Evolutionary conservation across 1,284 basidiomycete species (phyloP).

Genomic region (Trichosporon sp.): DNA sequence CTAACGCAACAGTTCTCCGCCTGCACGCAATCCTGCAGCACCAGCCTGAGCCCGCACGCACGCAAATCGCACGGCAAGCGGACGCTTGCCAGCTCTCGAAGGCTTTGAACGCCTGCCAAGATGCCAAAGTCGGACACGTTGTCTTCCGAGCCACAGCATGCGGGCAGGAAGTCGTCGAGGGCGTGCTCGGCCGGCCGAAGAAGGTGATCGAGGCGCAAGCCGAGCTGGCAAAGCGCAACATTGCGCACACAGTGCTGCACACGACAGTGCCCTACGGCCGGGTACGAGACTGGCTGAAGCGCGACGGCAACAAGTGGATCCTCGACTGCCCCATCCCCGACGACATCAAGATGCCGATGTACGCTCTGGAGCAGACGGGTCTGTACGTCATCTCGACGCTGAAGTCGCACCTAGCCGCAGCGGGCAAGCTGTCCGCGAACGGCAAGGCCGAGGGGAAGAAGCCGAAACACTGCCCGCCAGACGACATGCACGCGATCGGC

Average conservation of each 20-base stretch:
- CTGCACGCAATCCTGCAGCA: conserved; percentile 21
- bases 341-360: conserved; percentile 27
- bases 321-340: conserved; percentile 29
- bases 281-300: conserved; percentile 11
- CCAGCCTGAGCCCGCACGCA: conserved; percentile 18
- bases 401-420: not conserved
- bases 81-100: conserved; percentile 17
- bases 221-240: conserved; percentile 21
- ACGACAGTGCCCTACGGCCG: conserved; percentile 18
- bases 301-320: conserved; percentile 7
- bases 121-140: conserved; percentile 16
- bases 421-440: too few species aligned
- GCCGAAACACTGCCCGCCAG: conserved; percentile 13
- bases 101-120: conserved; percentile 14
- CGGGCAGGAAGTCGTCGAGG: conserved; percentile 20
- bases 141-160: conserved; percentile 19
- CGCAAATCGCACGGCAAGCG: conserved; percentile 16
- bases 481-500: conserved; percentile 29
- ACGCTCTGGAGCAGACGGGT: conserved; percentile 34
- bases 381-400: conserved; percentile 32
- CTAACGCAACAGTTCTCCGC: conserved; percentile 13
- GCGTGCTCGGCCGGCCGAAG: conserved; percentile 6
- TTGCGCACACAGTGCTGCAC: conserved; percentile 27
- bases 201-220: conserved; percentile 19
- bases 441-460: not conserved